Evolutionary conservation across 148 eudicot species (phyloP).

Genomic region (Amaranthus palmeri): DNA sequence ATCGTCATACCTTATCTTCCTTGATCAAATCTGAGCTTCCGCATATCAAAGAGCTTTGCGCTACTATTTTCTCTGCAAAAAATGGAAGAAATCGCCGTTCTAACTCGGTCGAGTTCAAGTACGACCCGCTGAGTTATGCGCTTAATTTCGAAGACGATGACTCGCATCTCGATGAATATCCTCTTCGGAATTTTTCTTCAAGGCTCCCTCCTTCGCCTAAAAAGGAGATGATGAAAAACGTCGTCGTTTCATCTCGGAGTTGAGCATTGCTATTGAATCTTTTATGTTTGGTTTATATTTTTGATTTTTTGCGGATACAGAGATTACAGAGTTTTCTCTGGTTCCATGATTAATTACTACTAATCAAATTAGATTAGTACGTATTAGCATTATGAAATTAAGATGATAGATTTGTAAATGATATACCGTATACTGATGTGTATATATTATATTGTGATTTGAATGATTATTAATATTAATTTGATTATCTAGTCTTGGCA

Average conservation of each 20-base stretch:
- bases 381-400: too few relatives aligned
- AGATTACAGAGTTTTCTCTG: background rate
- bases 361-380: too few relatives aligned
- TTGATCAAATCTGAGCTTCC: conserved; percentile 36
- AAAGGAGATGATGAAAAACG: conserved; percentile 9
- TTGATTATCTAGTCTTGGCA: too few relatives aligned
- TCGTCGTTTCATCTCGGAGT: conserved; percentile 25
- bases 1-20: background rate
- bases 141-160: conserved; percentile 52
- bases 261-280: background rate
- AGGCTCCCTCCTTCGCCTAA: conserved; percentile 36
- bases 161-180: conserved; percentile 25
- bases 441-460: too few relatives aligned
- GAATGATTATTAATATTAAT: too few relatives aligned
- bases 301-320: conserved; percentile 9
- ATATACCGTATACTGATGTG: too few relatives aligned
- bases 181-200: conserved; percentile 31
- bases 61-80: conserved; percentile 27
- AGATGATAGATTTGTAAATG: too few relatives aligned
- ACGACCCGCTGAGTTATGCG: conserved; percentile 61
- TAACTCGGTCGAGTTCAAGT: conserved; percentile 40
- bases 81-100: conserved; percentile 24
- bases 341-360: background rate
- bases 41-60: conserved; percentile 23
- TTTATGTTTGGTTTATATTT: background rate